Percentiles rank a stretch among this genome's conserved stretches.
Evolutionary conservation across 257 asterid genomes (phyloP).

Genomic region (Echites panduratus): DNA sequence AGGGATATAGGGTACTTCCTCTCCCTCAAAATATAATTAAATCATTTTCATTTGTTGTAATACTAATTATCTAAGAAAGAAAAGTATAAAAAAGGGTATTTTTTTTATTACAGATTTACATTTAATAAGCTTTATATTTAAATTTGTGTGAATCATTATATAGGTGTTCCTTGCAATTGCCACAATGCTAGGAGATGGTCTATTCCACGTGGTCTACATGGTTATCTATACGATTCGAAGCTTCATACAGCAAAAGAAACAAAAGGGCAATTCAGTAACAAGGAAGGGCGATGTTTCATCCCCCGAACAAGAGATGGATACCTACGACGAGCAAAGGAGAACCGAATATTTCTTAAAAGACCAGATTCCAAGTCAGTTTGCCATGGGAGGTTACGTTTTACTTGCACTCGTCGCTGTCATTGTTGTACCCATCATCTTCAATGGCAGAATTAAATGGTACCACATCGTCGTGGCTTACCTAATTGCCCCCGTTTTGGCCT

Average conservation of each 20-base stretch:
- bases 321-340: slow-evolving; percentile 35
- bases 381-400: slow-evolving; percentile 35
- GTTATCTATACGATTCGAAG: slow-evolving; percentile 20
- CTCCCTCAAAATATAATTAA: too few species aligned
- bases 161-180: slow-evolving; percentile 69
- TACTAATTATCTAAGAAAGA: too few species aligned
- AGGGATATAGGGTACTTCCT: slow-evolving; percentile 63
- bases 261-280: neutral
- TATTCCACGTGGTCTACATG: slow-evolving; percentile 59
- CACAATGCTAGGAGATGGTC: slow-evolving; percentile 75
- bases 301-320: neutral
- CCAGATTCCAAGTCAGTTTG: slow-evolving; percentile 36
- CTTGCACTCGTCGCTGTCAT: slow-evolving; percentile 34
- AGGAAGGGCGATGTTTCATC: neutral
- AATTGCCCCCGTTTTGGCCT: slow-evolving; percentile 54
- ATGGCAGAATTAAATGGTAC: slow-evolving; percentile 48
- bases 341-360: slow-evolving; percentile 44
- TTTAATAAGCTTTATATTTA: too few species aligned
- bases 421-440: slow-evolving; percentile 39
- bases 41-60: too few species aligned
- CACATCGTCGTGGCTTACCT: slow-evolving; percentile 38
- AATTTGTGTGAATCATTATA: neutral
- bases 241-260: slow-evolving; percentile 8
- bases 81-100: too few species aligned
- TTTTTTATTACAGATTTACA: too few species aligned